phyloP scores from a whole-genome alignment of 805 yeast genomes.

The Candida multigemmis region DNA sequence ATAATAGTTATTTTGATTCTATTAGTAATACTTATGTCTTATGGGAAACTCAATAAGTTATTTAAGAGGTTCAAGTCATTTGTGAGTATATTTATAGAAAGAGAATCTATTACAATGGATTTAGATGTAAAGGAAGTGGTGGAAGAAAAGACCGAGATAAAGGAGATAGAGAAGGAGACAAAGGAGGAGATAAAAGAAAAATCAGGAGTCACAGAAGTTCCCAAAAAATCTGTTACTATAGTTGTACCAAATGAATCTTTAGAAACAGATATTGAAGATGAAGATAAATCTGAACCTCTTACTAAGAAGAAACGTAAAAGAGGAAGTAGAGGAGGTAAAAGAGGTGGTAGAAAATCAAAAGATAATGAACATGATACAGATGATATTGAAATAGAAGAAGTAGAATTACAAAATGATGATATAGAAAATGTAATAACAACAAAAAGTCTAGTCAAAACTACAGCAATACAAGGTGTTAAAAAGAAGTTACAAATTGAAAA shows the following conservation, averaged over 20 bases:
- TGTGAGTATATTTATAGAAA: neutral
- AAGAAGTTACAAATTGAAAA: slow-evolving; percentile 34
- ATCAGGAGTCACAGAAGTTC: neutral
- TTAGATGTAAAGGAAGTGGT: slow-evolving; percentile 7
- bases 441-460: slow-evolving; percentile 17
- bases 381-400: slow-evolving; percentile 3
- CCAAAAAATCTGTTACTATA: slow-evolving; percentile 11
- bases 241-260: slow-evolving; percentile 9
- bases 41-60: slow-evolving; percentile 27
- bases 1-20: slow-evolving; percentile 35
- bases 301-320: slow-evolving; percentile 61
- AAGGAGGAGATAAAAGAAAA: slow-evolving; percentile 1
- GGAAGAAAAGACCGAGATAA: slow-evolving; percentile 1
- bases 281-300: slow-evolving; percentile 5
- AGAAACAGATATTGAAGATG: slow-evolving; percentile 6
- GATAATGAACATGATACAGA: slow-evolving; percentile 7
- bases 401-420: slow-evolving; percentile 1
- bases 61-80: slow-evolving; percentile 3
- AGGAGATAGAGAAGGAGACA: slow-evolving; percentile 3
- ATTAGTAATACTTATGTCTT: slow-evolving; percentile 20
- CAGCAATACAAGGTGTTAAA: slow-evolving; percentile 5
- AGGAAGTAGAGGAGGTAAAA: slow-evolving; percentile 79
- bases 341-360: slow-evolving; percentile 36
- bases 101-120: neutral
- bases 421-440: slow-evolving; percentile 13